Evolutionary conservation across 75 land plant species (phyloP).

Genomic region (Pinus tabuliformis): DNA sequence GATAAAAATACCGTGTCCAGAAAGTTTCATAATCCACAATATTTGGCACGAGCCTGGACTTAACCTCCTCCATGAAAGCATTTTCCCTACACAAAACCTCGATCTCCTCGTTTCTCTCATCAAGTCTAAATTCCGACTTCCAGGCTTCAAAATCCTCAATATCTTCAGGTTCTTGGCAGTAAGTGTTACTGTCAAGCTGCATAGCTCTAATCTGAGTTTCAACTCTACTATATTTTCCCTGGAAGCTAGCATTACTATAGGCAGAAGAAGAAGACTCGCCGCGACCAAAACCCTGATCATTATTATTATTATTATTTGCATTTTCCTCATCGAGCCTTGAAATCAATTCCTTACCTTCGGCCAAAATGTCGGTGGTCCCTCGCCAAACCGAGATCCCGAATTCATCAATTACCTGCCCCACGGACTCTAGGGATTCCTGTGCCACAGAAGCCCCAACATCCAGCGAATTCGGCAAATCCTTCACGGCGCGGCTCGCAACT

Average conservation of each 20-base stretch:
- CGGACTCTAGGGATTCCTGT: slow-evolving; percentile 72
- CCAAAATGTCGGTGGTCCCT: slow-evolving; percentile 74
- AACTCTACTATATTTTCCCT: slow-evolving; percentile 55
- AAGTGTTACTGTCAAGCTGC: slow-evolving; percentile 66
- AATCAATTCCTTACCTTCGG: slow-evolving; percentile 51
- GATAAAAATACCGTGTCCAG: slow-evolving; percentile 86
- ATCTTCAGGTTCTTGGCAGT: slow-evolving; percentile 79
- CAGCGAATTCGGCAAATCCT: slow-evolving; percentile 58
- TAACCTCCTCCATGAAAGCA: slow-evolving; percentile 52
- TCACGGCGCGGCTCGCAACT: slow-evolving; percentile 73
- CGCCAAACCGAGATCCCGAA: slow-evolving; percentile 71
- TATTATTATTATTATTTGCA: background rate
- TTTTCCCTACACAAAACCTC: slow-evolving; percentile 45
- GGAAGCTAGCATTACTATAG: slow-evolving; percentile 2
- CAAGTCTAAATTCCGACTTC: slow-evolving; percentile 55
- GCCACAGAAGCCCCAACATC: slow-evolving; percentile 84
- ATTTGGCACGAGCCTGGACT: slow-evolving; percentile 56
- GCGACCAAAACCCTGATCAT: background rate
- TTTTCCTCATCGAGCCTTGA: background rate
- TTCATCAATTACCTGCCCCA: slow-evolving; percentile 80
- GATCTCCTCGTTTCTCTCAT: slow-evolving; percentile 61
- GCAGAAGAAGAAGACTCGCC: slow-evolving; percentile 6
- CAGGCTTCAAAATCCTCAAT: slow-evolving; percentile 55
- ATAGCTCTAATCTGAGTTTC: slow-evolving; percentile 67
- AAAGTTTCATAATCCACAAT: slow-evolving; percentile 57